Evolutionary conservation across 306 rosid species (phyloP).

Genomic region (Vigna unguiculata): DNA sequence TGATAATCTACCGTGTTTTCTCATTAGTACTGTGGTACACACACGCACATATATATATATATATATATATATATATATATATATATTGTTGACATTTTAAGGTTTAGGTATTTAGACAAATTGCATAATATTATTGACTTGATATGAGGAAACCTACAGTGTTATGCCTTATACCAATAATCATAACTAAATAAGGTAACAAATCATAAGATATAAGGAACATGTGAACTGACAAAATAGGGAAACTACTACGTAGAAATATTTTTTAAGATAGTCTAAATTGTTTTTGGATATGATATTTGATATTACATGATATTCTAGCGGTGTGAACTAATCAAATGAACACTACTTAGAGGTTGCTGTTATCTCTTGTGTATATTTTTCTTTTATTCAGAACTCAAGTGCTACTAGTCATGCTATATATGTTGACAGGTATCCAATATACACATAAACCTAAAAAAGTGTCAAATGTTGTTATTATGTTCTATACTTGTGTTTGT

Average conservation of each 20-base stretch:
- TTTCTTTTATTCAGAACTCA: background rate
- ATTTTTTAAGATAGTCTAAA: background rate
- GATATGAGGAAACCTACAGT: background rate
- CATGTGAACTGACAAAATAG: background rate
- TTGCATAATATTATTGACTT: background rate
- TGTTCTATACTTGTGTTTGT: background rate
- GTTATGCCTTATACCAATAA: background rate
- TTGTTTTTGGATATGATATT: background rate
- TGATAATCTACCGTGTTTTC: background rate
- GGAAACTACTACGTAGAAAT: background rate
- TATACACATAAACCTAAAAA: background rate
- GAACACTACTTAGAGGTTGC: slow-evolving; percentile 1
- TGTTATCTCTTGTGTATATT: background rate
- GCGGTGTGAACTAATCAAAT: slow-evolving; percentile 16
- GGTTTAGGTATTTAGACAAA: background rate
- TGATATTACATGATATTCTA: background rate
- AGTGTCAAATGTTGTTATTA: background rate
- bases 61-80: background rate
- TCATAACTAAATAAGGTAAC: background rate
- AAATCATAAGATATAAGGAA: background rate
- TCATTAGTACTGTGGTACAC: background rate
- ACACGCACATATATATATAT: background rate
- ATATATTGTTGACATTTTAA: background rate
- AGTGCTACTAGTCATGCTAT: background rate
- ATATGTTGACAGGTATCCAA: slow-evolving; percentile 11